phyloP scores from a whole-genome alignment of 768 basidiomycete genomes.

The Russula sp. region DNA sequence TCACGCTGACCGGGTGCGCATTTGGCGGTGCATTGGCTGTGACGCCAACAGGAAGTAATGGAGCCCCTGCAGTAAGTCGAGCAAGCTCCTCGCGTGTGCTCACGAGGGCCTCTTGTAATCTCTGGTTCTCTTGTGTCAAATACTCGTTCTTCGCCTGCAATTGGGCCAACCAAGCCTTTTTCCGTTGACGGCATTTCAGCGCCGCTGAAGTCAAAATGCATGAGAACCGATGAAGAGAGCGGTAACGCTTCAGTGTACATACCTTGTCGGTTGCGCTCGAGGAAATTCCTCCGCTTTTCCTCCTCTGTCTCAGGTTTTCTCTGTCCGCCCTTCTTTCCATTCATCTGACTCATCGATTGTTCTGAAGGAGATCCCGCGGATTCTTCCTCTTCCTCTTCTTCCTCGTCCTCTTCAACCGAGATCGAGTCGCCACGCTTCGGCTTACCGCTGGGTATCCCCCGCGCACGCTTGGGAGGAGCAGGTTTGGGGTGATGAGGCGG shows the following conservation, averaged over 20 bases:
- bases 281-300: constrained; percentile 94
- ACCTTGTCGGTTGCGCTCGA: constrained; percentile 98
- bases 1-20: constrained; percentile 28
- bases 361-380: constrained; percentile 33
- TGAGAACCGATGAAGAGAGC: constrained; percentile 16
- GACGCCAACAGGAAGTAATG: constrained; percentile 18
- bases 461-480: constrained; percentile 39
- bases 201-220: constrained; percentile 59
- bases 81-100: constrained; percentile 88
- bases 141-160: constrained; percentile 93
- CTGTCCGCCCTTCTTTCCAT: constrained; percentile 35
- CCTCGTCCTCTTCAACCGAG: constrained; percentile 35
- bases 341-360: background rate
- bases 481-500: constrained; percentile 15
- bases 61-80: constrained; percentile 55
- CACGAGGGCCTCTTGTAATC: constrained; percentile 81
- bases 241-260: constrained; percentile 31
- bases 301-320: constrained; percentile 97
- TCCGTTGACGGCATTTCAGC: constrained; percentile 97
- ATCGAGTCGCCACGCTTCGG: constrained; percentile 34
- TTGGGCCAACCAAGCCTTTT: constrained; percentile 94
- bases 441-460: constrained; percentile 34
- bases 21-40: constrained; percentile 15
- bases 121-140: constrained; percentile 89
- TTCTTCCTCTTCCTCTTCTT: constrained; percentile 40